Conservation (phyloP, 441 rosid species). For the Dalechampia spathulata region DNA sequence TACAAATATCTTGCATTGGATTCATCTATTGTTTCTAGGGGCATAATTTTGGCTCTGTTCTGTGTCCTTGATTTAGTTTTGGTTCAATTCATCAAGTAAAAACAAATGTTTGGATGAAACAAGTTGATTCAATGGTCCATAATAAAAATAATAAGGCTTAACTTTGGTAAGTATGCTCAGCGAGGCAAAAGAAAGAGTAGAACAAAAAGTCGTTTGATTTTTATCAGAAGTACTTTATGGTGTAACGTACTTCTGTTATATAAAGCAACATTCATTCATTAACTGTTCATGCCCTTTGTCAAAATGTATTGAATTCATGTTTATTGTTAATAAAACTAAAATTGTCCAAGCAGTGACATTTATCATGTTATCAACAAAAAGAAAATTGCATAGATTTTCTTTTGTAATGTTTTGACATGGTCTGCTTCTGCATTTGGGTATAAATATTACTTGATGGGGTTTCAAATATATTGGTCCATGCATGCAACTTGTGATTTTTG, state of each 20-base stretch:
- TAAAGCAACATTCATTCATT: background rate
- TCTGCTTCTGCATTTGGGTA: too few species aligned
- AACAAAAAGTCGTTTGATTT: too few species aligned
- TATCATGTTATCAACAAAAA: too few species aligned
- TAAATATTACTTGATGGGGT: too few species aligned
- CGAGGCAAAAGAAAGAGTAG: background rate
- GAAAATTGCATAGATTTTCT: too few species aligned
- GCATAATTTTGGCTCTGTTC: background rate
- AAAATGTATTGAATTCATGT: too few species aligned
- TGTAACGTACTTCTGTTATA: background rate
- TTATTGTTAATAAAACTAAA: too few species aligned
- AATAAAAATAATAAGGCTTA: background rate
- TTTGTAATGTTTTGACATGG: too few species aligned
- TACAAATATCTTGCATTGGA: too few species aligned
- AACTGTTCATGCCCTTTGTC: background rate
- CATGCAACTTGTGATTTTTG: background rate
- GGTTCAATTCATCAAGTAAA: background rate
- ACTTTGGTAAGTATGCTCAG: background rate
- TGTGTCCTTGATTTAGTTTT: background rate
- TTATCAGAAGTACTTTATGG: too few species aligned
- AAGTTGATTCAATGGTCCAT: background rate
- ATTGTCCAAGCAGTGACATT: too few species aligned
- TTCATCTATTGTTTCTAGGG: too few species aligned
- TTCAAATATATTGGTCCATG: background rate
- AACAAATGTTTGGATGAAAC: background rate